Evolutionary conservation across 1,284 basidiomycete genomes (phyloP).

Genomic region (Microbotryomycetes sp.): DNA sequence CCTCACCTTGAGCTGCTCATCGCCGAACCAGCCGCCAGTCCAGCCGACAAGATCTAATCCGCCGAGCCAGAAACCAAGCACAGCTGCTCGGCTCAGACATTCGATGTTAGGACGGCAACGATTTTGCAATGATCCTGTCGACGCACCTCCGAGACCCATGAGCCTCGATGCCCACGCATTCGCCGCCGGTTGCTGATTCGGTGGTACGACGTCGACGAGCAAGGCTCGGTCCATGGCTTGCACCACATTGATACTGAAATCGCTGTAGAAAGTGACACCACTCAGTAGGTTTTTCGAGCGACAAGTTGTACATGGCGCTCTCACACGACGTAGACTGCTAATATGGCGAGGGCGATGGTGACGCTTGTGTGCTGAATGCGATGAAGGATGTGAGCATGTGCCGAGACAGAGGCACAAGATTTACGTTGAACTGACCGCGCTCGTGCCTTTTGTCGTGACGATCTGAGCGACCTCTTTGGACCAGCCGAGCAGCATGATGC

Average conservation of each 20-base stretch:
- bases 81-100: slow-evolving; percentile 4
- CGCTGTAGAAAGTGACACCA: slow-evolving; percentile 45
- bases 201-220: slow-evolving; percentile 56
- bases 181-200: slow-evolving; percentile 68
- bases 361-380: slow-evolving; percentile 53
- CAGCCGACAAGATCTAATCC: slow-evolving; percentile 30
- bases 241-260: slow-evolving; percentile 90
- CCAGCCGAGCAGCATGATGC: slow-evolving; percentile 41
- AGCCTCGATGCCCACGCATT: slow-evolving; percentile 95
- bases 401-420: neutral
- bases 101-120: neutral
- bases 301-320: neutral
- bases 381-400: neutral
- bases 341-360: slow-evolving; percentile 70
- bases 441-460: slow-evolving; percentile 18
- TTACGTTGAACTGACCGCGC: slow-evolving; percentile 13
- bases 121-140: neutral
- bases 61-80: slow-evolving; percentile 36
- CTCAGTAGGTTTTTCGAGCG: neutral
- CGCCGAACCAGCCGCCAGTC: slow-evolving; percentile 53
- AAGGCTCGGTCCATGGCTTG: slow-evolving; percentile 77
- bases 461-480: slow-evolving; percentile 37
- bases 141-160: slow-evolving; percentile 45
- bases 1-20: slow-evolving; percentile 59
- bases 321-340: slow-evolving; percentile 72